Conservation (phyloP, 1,139 yeast genomes). For the Candida sanyaensis region DNA sequence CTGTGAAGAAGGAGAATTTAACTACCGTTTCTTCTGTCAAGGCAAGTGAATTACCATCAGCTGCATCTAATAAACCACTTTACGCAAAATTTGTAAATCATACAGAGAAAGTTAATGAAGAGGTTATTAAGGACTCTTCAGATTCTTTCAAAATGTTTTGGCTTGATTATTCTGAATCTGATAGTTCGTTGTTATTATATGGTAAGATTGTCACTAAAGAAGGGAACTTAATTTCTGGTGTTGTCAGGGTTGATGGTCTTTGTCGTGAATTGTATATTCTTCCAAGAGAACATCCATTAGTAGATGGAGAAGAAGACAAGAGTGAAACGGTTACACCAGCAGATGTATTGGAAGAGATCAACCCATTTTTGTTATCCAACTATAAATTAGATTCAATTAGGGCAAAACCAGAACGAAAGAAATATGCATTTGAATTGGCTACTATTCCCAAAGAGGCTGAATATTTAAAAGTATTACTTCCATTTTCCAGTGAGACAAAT, state of each 20-base stretch:
- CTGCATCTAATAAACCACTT: slow-evolving; percentile 25
- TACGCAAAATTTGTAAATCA: slow-evolving; percentile 23
- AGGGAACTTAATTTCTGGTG: slow-evolving; percentile 66
- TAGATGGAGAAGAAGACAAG: slow-evolving; percentile 41
- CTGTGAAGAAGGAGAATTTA: slow-evolving; percentile 21
- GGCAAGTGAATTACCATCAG: slow-evolving; percentile 19
- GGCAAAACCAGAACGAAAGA: slow-evolving; percentile 71
- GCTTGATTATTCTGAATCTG: slow-evolving; percentile 86
- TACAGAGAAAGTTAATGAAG: slow-evolving; percentile 50
- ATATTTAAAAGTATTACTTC: slow-evolving; percentile 76
- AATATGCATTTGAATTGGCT: slow-evolving; percentile 86
- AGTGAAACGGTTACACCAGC: slow-evolving; percentile 42
- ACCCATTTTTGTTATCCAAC: slow-evolving; percentile 61
- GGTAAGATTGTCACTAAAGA: slow-evolving; percentile 74
- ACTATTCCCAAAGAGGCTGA: slow-evolving; percentile 80
- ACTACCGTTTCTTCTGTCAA: slow-evolving; percentile 27
- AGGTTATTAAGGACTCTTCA: slow-evolving; percentile 38
- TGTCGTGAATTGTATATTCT: slow-evolving; percentile 74
- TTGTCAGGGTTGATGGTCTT: slow-evolving; percentile 74
- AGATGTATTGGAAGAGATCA: slow-evolving; percentile 79
- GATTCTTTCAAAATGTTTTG: slow-evolving; percentile 72
- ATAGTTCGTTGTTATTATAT: slow-evolving; percentile 68
- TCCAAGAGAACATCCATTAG: slow-evolving; percentile 55
- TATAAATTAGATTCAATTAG: slow-evolving; percentile 63
- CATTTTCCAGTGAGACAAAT: slow-evolving; percentile 62